Evolutionary conservation across 805 yeast species (phyloP).

Genomic region (Ogataea populi-albae): DNA sequence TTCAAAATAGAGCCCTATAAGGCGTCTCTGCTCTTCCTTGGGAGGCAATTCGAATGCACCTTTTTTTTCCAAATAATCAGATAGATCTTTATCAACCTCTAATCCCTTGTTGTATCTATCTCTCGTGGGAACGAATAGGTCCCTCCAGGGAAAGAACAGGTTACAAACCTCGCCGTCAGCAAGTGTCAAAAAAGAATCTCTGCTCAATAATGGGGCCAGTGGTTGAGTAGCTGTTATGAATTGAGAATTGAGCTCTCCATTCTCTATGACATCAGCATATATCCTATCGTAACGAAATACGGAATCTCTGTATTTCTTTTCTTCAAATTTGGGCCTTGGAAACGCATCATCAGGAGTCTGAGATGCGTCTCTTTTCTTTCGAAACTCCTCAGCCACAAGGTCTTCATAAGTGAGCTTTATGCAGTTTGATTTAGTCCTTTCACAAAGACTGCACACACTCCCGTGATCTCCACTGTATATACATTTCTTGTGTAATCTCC

Average conservation of each 20-base stretch:
- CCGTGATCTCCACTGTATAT: constrained; percentile 9
- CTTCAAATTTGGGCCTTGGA: no score
- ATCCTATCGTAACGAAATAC: constrained; percentile 24
- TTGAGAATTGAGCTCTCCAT: constrained; percentile 23
- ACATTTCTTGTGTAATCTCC: constrained; percentile 26
- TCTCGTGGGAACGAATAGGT: constrained; percentile 17
- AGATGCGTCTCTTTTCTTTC: background rate
- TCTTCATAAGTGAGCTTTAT: constrained; percentile 1
- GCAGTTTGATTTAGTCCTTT: constrained; percentile 11
- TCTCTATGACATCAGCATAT: constrained; percentile 25
- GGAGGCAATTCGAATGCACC: constrained; percentile 28
- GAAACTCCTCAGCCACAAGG: no score
- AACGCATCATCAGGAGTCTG: background rate
- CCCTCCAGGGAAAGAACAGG: constrained; percentile 33
- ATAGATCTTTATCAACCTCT: constrained; percentile 24
- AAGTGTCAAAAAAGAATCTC: constrained; percentile 31
- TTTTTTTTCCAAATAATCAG: constrained; percentile 22
- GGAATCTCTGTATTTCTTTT: constrained; percentile 1
- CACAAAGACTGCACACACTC: constrained; percentile 14
- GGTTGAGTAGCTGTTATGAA: constrained; percentile 33
- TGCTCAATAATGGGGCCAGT: constrained; percentile 30
- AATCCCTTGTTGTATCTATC: constrained; percentile 11
- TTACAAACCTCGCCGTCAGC: constrained; percentile 31
- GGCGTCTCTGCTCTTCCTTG: constrained; percentile 17
- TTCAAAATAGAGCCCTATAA: constrained; percentile 24